Percentiles rank a stretch among this genome's conserved stretches.
Conservation (phyloP, 2,329 filamentous ascomycete genomes). For the Aureobasidium melanogenum region DNA sequence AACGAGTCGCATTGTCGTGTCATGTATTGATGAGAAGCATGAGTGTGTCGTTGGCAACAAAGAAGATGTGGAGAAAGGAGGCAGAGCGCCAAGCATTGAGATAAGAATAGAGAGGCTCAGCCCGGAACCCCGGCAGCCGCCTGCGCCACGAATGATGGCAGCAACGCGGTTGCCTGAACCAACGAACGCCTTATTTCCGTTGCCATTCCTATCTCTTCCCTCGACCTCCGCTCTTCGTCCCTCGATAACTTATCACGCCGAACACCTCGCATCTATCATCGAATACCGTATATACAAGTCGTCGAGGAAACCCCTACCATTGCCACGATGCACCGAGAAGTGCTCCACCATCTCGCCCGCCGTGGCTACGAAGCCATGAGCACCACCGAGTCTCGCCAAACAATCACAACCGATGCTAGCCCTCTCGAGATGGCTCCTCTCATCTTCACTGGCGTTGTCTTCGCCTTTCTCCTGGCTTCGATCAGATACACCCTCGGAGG, state of each 20-base stretch:
- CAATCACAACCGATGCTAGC: slow-evolving; percentile 18
- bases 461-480: slow-evolving; percentile 34
- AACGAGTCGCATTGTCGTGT: neutral
- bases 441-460: slow-evolving; percentile 27
- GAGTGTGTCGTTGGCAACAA: neutral
- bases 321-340: slow-evolving; percentile 19
- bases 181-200: neutral
- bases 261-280: neutral
- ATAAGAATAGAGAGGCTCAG: neutral
- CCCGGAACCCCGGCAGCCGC: neutral
- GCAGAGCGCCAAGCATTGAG: neutral
- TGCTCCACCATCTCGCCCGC: slow-evolving; percentile 25
- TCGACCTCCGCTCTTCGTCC: neutral
- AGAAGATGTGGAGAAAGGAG: neutral
- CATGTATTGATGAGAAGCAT: neutral
- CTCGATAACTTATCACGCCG: neutral
- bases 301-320: neutral
- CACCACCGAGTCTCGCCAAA: slow-evolving; percentile 10
- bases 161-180: neutral
- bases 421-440: slow-evolving; percentile 22
- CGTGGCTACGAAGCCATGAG: slow-evolving; percentile 23
- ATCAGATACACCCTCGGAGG: slow-evolving; percentile 50
- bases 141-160: neutral
- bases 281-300: neutral
- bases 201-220: neutral